Evolutionary conservation across 176 grass and related monocot genomes (phyloP).

Genomic region (Ensete glaucum): DNA sequence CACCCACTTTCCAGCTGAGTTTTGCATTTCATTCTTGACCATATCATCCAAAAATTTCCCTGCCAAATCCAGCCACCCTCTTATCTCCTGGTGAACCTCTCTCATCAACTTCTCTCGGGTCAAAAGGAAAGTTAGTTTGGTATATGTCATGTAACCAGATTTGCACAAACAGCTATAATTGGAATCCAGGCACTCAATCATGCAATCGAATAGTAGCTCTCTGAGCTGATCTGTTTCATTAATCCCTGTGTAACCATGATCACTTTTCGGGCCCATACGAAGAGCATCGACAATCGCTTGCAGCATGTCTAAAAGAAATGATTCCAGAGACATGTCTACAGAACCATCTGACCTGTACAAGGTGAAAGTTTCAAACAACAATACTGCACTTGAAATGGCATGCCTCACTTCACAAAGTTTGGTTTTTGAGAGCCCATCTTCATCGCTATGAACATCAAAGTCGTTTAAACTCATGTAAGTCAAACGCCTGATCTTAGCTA

Average conservation of each 20-base stretch:
- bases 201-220: constrained; percentile 26
- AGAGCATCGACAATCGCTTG: constrained; percentile 28
- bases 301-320: constrained; percentile 31
- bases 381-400: constrained; percentile 37
- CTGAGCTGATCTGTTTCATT: constrained; percentile 11
- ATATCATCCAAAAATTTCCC: constrained; percentile 38
- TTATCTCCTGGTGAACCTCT: constrained; percentile 36
- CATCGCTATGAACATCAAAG: not conserved
- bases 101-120: constrained; percentile 43
- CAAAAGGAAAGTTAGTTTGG: constrained; percentile 11
- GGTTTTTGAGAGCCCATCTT: constrained; percentile 14
- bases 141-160: constrained; percentile 51
- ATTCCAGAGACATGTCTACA: constrained; percentile 12
- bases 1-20: constrained; percentile 18
- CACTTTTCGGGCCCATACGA: constrained; percentile 2
- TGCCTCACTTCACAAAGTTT: constrained; percentile 13
- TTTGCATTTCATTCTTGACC: constrained; percentile 34
- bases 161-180: constrained; percentile 28
- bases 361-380: constrained; percentile 41
- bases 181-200: constrained; percentile 44
- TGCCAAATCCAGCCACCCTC: constrained; percentile 8
- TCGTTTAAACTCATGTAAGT: constrained; percentile 1
- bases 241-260: not conserved
- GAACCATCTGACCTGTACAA: not conserved
- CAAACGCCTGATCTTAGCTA: constrained; percentile 11